Percentiles rank a stretch among this genome's conserved stretches.
Evolutionary conservation across 2,329 filamentous ascomycete species (phyloP).

Genomic region (Verticillium longisporum): DNA sequence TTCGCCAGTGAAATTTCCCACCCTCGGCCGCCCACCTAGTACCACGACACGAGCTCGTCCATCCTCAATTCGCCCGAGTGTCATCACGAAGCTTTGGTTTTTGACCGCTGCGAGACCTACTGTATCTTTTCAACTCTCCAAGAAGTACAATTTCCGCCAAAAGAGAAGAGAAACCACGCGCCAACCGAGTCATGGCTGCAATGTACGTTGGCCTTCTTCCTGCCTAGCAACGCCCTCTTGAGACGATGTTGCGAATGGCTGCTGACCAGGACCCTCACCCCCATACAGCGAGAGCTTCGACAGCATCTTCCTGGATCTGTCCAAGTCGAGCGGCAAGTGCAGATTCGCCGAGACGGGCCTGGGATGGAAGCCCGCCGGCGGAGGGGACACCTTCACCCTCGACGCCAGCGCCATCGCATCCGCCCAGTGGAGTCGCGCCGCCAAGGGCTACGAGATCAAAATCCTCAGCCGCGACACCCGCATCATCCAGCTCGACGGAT

Average conservation of each 20-base stretch:
- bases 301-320: constrained; percentile 93
- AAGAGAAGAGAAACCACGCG: no score
- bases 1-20: neutral
- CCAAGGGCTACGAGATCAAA: constrained; percentile 90
- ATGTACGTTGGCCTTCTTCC: neutral
- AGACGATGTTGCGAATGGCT: neutral
- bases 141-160: neutral
- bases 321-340: constrained; percentile 86
- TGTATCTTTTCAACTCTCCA: neutral
- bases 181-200: constrained; percentile 8
- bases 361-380: constrained; percentile 86
- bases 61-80: neutral
- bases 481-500: constrained; percentile 90
- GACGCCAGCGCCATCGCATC: constrained; percentile 77
- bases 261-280: neutral
- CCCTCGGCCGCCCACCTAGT: neutral
- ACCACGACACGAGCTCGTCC: neutral
- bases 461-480: constrained; percentile 78
- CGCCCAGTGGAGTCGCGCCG: constrained; percentile 91
- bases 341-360: constrained; percentile 90
- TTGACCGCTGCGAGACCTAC: no score
- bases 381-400: constrained; percentile 89
- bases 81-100: neutral
- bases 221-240: neutral
- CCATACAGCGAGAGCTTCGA: constrained; percentile 78